Percentiles rank a stretch among this genome's conserved stretches.
Conservation (phyloP, 2,329 filamentous ascomycete species). For the Celoporthe dispersa region DNA sequence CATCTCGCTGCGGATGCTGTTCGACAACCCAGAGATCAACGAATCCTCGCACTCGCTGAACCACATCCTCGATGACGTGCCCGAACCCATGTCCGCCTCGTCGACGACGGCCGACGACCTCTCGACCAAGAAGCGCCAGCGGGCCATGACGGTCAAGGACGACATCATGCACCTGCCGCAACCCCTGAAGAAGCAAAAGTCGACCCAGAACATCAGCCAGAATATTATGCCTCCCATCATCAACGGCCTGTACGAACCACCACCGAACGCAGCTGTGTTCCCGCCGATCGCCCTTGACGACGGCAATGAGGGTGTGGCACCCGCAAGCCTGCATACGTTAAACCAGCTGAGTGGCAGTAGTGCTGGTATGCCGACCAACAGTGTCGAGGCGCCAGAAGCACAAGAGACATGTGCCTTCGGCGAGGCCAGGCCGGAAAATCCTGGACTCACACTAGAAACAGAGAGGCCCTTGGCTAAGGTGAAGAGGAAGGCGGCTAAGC, state of each 20-base stretch:
- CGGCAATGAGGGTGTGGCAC: constrained; percentile 45
- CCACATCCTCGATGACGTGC: constrained; percentile 51
- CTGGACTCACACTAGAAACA: constrained; percentile 36
- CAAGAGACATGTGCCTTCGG: constrained; percentile 22
- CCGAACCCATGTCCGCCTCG: constrained; percentile 37
- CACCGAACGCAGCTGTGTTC: constrained; percentile 64
- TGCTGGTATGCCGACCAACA: constrained; percentile 29
- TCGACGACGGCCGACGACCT: constrained; percentile 38
- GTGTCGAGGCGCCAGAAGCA: constrained; percentile 34
- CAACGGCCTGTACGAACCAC: constrained; percentile 65
- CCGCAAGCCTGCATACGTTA: constrained; percentile 36
- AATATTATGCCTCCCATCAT: constrained; percentile 66
- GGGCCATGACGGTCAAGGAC: constrained; percentile 56
- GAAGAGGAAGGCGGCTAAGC: constrained; percentile 60
- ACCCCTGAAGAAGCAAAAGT: constrained; percentile 67
- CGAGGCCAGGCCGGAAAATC: constrained; percentile 11
- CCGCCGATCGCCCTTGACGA: constrained; percentile 66
- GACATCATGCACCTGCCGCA: constrained; percentile 68
- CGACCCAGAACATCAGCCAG: constrained; percentile 55
- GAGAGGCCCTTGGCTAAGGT: constrained; percentile 44
- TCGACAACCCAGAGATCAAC: constrained; percentile 44
- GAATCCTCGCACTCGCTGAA: constrained; percentile 50
- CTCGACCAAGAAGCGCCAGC: constrained; percentile 59
- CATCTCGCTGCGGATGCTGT: constrained; percentile 44
- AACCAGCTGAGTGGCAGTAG: constrained; percentile 44